phyloP scores from a whole-genome alignment of 208 protist species.

The Leishmania tarentolae region DNA sequence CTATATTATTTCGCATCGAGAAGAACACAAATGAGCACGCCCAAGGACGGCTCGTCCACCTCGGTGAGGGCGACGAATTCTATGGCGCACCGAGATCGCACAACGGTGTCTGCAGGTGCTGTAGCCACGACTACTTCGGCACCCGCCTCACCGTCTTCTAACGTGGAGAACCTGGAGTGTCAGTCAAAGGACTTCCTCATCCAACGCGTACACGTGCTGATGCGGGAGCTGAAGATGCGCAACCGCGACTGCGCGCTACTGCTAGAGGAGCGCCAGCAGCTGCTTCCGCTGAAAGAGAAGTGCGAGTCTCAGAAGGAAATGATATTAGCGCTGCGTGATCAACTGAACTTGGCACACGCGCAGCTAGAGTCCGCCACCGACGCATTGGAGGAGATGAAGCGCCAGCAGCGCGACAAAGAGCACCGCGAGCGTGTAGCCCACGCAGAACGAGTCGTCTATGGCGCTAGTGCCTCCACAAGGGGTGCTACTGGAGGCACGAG shows the following conservation, averaged over 20 bases:
- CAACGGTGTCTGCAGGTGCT: background rate
- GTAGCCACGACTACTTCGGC: slow-evolving; percentile 1
- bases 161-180: slow-evolving; percentile 17
- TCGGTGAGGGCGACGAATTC: no score
- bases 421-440: slow-evolving; percentile 40
- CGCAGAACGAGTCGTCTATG: slow-evolving; percentile 27
- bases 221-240: slow-evolving; percentile 62
- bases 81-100: background rate
- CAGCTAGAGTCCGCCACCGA: slow-evolving; percentile 53
- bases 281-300: slow-evolving; percentile 47
- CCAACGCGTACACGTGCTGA: slow-evolving; percentile 52
- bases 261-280: slow-evolving; percentile 45
- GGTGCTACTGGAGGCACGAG: background rate
- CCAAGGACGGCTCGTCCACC: background rate
- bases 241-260: slow-evolving; percentile 63
- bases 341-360: slow-evolving; percentile 41
- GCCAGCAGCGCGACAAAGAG: slow-evolving; percentile 43
- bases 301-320: slow-evolving; percentile 64
- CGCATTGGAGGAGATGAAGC: slow-evolving; percentile 39
- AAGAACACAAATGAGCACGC: background rate
- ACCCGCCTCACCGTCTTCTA: background rate
- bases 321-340: slow-evolving; percentile 42
- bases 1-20: background rate
- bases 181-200: slow-evolving; percentile 66
- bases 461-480: background rate